These are phyloP conservation scores for Trichoderma orchidacearum DNA, from an alignment of 495 filamentous ascomycete species.

Conservation along the genomic window DNA sequence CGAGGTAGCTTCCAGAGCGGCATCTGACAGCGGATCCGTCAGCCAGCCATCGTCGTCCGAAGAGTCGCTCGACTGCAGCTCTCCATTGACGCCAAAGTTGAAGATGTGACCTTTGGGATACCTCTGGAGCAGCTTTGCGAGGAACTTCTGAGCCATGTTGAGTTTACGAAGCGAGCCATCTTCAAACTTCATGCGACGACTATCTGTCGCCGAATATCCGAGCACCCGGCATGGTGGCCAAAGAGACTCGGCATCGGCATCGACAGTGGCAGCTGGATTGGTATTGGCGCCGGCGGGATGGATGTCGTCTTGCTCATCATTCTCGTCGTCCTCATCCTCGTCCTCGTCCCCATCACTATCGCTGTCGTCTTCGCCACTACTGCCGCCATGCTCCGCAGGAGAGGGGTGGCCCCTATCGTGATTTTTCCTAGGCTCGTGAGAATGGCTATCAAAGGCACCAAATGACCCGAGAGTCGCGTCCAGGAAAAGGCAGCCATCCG, in stretches of 20 bases:
- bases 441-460: not conserved
- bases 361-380: not conserved
- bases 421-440: not conserved
- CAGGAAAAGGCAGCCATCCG: constrained; percentile 37
- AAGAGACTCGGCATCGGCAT: not conserved
- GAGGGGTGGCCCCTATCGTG: not conserved
- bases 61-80: constrained; percentile 7
- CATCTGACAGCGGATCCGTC: too few species aligned
- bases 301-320: not conserved
- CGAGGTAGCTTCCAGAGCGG: too few species aligned
- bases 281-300: constrained; percentile 4
- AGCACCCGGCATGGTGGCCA: constrained; percentile 10
- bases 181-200: constrained; percentile 13
- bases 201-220: constrained; percentile 18
- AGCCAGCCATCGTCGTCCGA: constrained; percentile 1
- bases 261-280: not conserved
- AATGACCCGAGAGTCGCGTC: constrained; percentile 27
- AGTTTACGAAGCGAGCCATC: not conserved
- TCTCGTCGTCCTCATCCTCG: not conserved
- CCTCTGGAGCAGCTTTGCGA: constrained; percentile 38
- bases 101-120: constrained; percentile 49
- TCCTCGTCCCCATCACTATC: too few species aligned
- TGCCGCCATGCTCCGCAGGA: constrained; percentile 1
- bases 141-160: constrained; percentile 18
- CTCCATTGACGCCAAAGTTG: constrained; percentile 35